A percentile compares a stretch with the other conserved stretches of the same genome.
Conservation (phyloP, 306 rosid genomes). For the Mimosa bimucronata region DNA sequence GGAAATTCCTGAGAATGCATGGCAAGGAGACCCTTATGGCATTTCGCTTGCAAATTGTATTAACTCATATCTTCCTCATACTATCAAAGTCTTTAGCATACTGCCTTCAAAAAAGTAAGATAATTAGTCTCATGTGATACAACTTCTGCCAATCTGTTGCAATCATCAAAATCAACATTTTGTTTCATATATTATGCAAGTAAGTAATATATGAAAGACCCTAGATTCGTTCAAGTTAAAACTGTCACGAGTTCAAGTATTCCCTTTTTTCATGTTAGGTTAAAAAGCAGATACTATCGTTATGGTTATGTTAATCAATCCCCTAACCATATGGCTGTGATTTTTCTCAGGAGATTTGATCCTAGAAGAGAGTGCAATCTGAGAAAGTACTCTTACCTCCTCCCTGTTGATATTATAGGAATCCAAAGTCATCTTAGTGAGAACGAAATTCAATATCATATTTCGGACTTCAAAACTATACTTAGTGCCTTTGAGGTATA, state of each 20-base stretch:
- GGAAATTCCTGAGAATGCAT: constrained; percentile 87
- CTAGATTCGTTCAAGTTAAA: constrained; percentile 2
- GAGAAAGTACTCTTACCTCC: constrained; percentile 86
- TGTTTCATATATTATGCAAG: not conserved
- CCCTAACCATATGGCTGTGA: constrained; percentile 25
- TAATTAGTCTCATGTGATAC: constrained; percentile 17
- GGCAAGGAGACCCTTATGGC: constrained; percentile 76
- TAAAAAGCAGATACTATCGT: constrained; percentile 12
- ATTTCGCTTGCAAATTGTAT: constrained; percentile 65
- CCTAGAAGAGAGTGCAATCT: constrained; percentile 87
- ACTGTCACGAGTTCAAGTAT: no score
- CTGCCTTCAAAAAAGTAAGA: constrained; percentile 84
- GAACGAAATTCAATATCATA: constrained; percentile 66
- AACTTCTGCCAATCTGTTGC: not conserved
- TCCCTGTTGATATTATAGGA: constrained; percentile 87
- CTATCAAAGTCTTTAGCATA: constrained; percentile 72
- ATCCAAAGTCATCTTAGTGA: constrained; percentile 59
- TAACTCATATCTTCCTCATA: constrained; percentile 71
- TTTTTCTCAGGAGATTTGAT: constrained; percentile 77
- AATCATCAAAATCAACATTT: constrained; percentile 3
- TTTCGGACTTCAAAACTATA: constrained; percentile 77
- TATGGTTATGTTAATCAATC: no score
- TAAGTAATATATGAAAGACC: not conserved
- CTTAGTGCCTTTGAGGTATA: constrained; percentile 72
- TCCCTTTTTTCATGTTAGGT: not conserved